Conservation (phyloP, 768 basidiomycete genomes). For the Boletellus sp. region DNA sequence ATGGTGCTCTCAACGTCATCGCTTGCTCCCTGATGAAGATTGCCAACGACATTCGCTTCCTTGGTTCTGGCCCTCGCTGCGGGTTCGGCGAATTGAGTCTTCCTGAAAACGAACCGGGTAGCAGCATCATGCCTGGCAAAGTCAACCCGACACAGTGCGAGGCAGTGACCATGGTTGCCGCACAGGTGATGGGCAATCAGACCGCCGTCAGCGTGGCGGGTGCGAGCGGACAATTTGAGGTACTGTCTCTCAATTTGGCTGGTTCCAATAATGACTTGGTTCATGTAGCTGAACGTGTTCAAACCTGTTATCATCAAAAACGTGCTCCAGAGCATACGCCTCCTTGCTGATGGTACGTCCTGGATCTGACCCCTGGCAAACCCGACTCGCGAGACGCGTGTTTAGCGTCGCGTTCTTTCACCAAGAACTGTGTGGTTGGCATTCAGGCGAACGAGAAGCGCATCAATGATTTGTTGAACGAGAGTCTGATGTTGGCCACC, state of each 20-base stretch:
- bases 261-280: slow-evolving; percentile 7
- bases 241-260: slow-evolving; percentile 27
- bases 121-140: slow-evolving; percentile 99
- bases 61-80: slow-evolving; percentile 96
- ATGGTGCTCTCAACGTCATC: slow-evolving; percentile 92
- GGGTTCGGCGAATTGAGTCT: slow-evolving; percentile 92
- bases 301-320: slow-evolving; percentile 99
- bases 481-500: slow-evolving; percentile 97
- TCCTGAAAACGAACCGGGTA: slow-evolving; percentile 98
- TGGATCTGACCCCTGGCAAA: slow-evolving; percentile 1
- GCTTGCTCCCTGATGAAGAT: slow-evolving; percentile 99
- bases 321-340: slow-evolving; percentile 90
- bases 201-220: slow-evolving; percentile 90
- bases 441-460: slow-evolving; percentile 96
- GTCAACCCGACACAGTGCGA: slow-evolving; percentile 99
- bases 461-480: slow-evolving; percentile 83
- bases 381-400: slow-evolving; percentile 7
- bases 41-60: slow-evolving; percentile 97
- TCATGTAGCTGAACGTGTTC: slow-evolving; percentile 88
- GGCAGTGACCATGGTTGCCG: slow-evolving; percentile 97
- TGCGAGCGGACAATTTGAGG: slow-evolving; percentile 96
- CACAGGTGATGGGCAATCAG: slow-evolving; percentile 98
- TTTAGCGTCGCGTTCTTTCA: slow-evolving; percentile 85
- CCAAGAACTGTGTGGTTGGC: slow-evolving; percentile 94
- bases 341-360: slow-evolving; percentile 80